A percentile compares a stretch with the other conserved stretches of the same genome.
Conservation (phyloP, 768 basidiomycete genomes). For the Boletus edulis region DNA sequence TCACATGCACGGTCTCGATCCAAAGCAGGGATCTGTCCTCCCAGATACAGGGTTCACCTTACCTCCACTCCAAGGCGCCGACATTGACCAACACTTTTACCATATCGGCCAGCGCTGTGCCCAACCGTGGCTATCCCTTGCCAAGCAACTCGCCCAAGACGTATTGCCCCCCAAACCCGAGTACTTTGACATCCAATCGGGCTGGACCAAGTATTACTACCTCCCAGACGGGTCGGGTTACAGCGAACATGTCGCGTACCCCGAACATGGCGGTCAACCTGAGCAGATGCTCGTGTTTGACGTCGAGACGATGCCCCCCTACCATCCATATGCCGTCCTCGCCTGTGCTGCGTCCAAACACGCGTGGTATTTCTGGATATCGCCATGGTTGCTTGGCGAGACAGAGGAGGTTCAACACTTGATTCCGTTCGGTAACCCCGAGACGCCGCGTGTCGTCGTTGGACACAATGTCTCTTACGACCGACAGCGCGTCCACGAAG, state of each 20-base stretch:
- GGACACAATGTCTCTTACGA: conserved; percentile 98
- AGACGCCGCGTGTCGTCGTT: conserved; percentile 62
- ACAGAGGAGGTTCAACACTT: conserved; percentile 60
- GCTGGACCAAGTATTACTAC: conserved; percentile 88
- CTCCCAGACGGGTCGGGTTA: conserved; percentile 74
- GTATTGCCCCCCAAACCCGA: conserved; percentile 62
- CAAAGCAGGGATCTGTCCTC: conserved; percentile 75
- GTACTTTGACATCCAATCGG: conserved; percentile 54
- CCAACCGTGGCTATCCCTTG: conserved; percentile 75
- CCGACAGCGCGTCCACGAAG: conserved; percentile 75
- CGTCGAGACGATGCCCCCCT: conserved; percentile 87
- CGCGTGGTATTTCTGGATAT: conserved; percentile 96
- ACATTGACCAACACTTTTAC: conserved; percentile 88
- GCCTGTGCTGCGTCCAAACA: conserved; percentile 81
- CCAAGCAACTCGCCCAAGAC: conserved; percentile 51
- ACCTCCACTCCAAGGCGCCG: conserved; percentile 77
- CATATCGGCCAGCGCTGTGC: conserved; percentile 66
- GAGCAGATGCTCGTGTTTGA: conserved; percentile 87
- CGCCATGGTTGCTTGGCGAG: conserved; percentile 82
- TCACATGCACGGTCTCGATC: conserved; percentile 75
- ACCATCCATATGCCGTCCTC: conserved; percentile 81
- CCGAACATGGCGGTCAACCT: conserved; percentile 56
- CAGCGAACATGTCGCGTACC: conserved; percentile 67
- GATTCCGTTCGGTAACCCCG: conserved; percentile 65
- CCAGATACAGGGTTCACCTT: conserved; percentile 78